Percentiles rank a stretch among this genome's conserved stretches.
phyloP scores from a whole-genome alignment of 257 asterid species.

The Solanum bukasovii region DNA sequence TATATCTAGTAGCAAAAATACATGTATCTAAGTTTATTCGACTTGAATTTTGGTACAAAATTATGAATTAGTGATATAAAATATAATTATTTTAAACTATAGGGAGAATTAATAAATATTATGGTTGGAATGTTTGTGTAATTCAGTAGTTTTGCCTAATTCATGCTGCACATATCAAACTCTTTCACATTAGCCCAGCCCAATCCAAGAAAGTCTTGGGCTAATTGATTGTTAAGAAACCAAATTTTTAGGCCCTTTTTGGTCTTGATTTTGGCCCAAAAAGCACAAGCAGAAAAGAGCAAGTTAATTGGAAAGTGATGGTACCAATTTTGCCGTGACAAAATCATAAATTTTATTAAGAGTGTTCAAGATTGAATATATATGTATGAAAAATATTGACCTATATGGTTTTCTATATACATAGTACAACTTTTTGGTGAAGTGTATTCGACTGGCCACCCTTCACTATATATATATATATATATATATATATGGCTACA shows the following conservation, averaged over 20 bases:
- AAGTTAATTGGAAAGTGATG: background rate
- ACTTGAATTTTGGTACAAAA: too few species aligned
- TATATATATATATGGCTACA: too few species aligned
- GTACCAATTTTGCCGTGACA: background rate
- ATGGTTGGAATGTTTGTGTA: background rate
- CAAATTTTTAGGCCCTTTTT: background rate
- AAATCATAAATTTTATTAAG: background rate
- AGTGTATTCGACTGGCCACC: background rate
- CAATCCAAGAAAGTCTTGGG: background rate
- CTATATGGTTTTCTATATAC: too few species aligned
- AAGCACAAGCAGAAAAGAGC: background rate
- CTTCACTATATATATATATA: background rate
- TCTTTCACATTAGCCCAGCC: background rate
- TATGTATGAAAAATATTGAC: too few species aligned
- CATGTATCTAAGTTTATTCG: too few species aligned
- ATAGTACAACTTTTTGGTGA: too few species aligned
- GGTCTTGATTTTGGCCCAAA: background rate
- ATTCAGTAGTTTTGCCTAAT: background rate
- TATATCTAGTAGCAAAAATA: background rate
- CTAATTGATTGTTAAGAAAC: background rate
- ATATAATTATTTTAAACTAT: too few species aligned
- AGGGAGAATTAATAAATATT: background rate
- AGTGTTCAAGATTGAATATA: too few species aligned
- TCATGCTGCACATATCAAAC: too few species aligned
- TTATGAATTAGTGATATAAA: too few species aligned